Base-by-base conservation (phyloP, 176 grass and related monocot genomes). In the Musa itinerans region DNA sequence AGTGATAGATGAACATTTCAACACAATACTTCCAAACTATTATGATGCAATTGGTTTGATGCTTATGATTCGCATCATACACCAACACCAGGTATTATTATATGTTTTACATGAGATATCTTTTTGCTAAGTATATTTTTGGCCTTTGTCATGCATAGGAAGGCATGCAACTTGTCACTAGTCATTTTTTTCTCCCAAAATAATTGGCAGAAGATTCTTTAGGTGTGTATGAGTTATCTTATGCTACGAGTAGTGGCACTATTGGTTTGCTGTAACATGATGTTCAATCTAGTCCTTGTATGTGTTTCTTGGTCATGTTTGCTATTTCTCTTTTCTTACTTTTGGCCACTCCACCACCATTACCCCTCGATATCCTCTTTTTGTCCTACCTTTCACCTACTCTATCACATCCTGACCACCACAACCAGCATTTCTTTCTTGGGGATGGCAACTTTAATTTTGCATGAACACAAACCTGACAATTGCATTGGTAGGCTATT, bases 31-130 rank as follows among this genome's bases (percentile, higher is more conserved):
- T 67, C 84, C 87, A 83, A 93, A 93, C 80, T 91, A 88, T 73
- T 98, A 91, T 19, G 90, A 98, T 74, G 90, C 90, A 61, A 98
- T 98, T 50, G 95, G 90, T 52, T 91, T 98, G 83, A 98, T 98
- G 95, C 86, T 98, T 79, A 98, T 98, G 90, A 98, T 98, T 81
- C 88, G 88, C 79, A 93, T 98, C 74, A 98, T 98, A 78, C 90
- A 93, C 84, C 95, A 98, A 74, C 95, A 98, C 65, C 95, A 98
- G 90, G 95, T 98, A 81, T 74, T 53, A 24, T 68, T 86, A 64
- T 27, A 24, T 84, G 72, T 70, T 23, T 69, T 48, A 53, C 43
- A 69, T 50, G 3, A n/a, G 17, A 17, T 2, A 50, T 11, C 1
- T 50, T n/a, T 50, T 17, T 49, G 27, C 12, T 49, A 10, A 50